Percentiles rank a stretch among this genome's conserved stretches.
phyloP scores from a whole-genome alignment of 192 early-diverging fungal species.

The Chytriomyces hyalinus region DNA sequence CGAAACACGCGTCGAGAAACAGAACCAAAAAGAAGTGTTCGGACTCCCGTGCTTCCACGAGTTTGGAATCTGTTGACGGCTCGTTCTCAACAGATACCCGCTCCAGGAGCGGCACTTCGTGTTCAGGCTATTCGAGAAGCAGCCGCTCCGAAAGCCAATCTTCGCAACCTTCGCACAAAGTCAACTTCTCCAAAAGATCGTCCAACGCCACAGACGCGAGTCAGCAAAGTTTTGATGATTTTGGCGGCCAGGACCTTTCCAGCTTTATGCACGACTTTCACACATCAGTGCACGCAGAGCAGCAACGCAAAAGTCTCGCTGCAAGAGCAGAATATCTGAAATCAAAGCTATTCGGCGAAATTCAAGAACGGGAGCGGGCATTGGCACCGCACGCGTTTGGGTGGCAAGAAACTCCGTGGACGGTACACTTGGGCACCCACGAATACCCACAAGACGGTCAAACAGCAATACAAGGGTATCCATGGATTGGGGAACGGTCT shows the following conservation, averaged over 20 bases:
- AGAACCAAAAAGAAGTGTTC: background rate
- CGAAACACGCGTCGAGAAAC: background rate
- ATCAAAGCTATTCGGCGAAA: slow-evolving; percentile 4
- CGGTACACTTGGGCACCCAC: background rate
- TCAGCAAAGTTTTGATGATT: background rate
- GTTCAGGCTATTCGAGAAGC: no score
- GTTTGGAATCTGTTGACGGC: background rate
- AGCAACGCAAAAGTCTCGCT: slow-evolving; percentile 26
- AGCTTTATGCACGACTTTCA: slow-evolving; percentile 6
- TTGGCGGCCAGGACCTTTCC: background rate
- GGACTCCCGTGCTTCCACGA: background rate
- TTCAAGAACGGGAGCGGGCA: background rate
- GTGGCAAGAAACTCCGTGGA: slow-evolving; percentile 29
- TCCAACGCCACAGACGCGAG: background rate
- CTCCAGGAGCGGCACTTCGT: background rate
- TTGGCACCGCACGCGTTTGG: slow-evolving; percentile 23
- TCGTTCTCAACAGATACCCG: background rate
- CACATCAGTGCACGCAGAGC: background rate
- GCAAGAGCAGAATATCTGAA: slow-evolving; percentile 20
- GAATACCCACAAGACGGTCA: background rate
- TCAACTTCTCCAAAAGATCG: no score
- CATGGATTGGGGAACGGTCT: slow-evolving; percentile 16
- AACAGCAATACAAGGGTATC: background rate
- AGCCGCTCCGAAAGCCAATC: no score
- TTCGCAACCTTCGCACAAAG: no score